Conservation (phyloP, 2,329 filamentous ascomycete species). For the Epichloe sibirici region DNA sequence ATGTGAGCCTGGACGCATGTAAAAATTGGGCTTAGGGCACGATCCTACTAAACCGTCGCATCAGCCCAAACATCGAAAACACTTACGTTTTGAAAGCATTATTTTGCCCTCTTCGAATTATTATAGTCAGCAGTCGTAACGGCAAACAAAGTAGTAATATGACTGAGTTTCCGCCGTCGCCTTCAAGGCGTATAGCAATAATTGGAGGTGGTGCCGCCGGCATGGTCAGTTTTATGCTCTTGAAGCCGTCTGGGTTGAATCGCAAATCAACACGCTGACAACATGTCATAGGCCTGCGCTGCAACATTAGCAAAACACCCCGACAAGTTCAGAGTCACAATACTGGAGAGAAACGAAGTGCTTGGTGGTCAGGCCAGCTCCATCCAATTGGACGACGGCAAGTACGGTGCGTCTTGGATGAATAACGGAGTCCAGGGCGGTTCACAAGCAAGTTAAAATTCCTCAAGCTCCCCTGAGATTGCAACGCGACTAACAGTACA, state of each 20-base stretch:
- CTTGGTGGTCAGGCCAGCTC: slow-evolving; percentile 51
- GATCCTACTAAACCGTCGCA: not conserved
- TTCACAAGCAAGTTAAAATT: slow-evolving; percentile 17
- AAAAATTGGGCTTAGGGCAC: not conserved
- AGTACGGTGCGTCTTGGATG: slow-evolving; percentile 46
- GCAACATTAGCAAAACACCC: slow-evolving; percentile 54
- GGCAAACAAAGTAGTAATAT: not conserved
- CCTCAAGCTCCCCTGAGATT: not conserved
- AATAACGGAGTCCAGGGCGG: slow-evolving; percentile 55
- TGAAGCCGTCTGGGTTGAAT: not conserved
- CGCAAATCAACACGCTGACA: not conserved
- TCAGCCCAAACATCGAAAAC: not conserved
- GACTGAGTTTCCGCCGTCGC: slow-evolving; percentile 1
- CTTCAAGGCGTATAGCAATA: slow-evolving; percentile 39
- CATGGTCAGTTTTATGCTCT: slow-evolving; percentile 29
- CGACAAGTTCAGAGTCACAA: slow-evolving; percentile 51
- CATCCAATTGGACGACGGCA: slow-evolving; percentile 42
- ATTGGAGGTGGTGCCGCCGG: slow-evolving; percentile 53
- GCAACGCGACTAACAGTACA: not conserved
- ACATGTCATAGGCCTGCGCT: slow-evolving; percentile 42
- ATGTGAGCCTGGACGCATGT: not conserved
- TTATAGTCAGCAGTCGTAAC: not conserved
- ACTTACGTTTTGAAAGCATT: no score
- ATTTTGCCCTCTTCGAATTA: not conserved
- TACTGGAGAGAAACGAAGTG: slow-evolving; percentile 46